phyloP scores from a whole-genome alignment of 106 monocot species.

The Iris macrosiphon region DNA sequence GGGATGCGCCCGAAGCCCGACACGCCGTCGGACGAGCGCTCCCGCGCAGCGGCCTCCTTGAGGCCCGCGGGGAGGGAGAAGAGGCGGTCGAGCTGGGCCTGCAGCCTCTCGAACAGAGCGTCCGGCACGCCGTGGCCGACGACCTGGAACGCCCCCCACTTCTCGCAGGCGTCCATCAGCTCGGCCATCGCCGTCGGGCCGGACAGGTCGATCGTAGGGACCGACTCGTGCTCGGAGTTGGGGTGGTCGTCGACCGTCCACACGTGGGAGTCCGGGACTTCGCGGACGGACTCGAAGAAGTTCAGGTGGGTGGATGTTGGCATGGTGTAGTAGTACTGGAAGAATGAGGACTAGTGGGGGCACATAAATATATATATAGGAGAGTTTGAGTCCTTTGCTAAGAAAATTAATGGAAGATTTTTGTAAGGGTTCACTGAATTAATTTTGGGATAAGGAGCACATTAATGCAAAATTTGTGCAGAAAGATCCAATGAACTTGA shows the following conservation, averaged over 20 bases:
- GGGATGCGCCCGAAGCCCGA: constrained; percentile 14
- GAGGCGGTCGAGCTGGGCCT: constrained; percentile 2
- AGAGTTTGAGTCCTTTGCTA: no score
- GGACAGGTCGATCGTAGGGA: constrained; percentile 19
- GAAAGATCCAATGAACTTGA: no score
- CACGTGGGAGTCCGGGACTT: constrained; percentile 10
- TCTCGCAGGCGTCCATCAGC: constrained; percentile 1
- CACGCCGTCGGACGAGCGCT: not conserved
- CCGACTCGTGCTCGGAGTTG: not conserved
- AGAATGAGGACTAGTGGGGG: no score
- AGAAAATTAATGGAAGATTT: no score
- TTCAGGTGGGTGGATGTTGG: no score
- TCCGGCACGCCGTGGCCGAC: constrained; percentile 6
- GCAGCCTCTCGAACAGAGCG: not conserved
- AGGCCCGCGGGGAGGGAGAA: constrained; percentile 17
- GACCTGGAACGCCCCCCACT: constrained; percentile 8
- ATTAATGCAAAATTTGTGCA: no score
- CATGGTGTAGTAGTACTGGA: no score
- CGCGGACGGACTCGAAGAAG: constrained; percentile 1
- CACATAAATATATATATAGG: no score
- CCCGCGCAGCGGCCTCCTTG: constrained; percentile 2
- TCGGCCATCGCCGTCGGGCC: not conserved
- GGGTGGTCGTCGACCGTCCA: constrained; percentile 19
- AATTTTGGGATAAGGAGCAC: no score
- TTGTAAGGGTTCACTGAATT: no score